These are phyloP conservation scores for Trichoderma pleuroti DNA, from an alignment of 2,329 filamentous ascomycete species.

Conservation along the genomic window DNA sequence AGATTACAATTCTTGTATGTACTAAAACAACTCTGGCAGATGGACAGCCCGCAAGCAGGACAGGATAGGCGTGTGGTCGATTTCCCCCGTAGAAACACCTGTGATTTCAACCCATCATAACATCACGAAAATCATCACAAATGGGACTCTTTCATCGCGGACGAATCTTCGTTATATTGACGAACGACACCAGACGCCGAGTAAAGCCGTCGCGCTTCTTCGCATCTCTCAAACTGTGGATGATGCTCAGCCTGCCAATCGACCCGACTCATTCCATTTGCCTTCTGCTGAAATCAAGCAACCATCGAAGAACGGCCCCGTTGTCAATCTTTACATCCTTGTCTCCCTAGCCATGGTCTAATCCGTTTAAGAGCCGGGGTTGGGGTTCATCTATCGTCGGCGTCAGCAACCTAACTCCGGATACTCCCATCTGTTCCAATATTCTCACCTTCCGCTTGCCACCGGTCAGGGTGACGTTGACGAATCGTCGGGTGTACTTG, in stretches of 20 bases:
- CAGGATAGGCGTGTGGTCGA: background rate
- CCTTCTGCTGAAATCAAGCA: conserved; percentile 31
- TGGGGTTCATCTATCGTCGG: conserved; percentile 72
- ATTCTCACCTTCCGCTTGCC: conserved; percentile 91
- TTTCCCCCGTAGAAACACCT: background rate
- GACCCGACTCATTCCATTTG: conserved; percentile 37
- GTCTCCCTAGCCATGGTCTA: conserved; percentile 25
- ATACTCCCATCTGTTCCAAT: background rate
- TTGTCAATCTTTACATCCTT: conserved; percentile 31
- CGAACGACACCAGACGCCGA: conserved; percentile 42
- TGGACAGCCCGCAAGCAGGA: background rate
- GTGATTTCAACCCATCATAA: background rate
- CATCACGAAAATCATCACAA: background rate
- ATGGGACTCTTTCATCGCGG: conserved; percentile 21
- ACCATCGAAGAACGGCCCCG: conserved; percentile 33
- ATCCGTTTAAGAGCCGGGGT: conserved; percentile 65
- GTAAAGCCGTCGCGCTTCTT: conserved; percentile 38
- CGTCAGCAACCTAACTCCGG: background rate
- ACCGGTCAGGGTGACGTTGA: conserved; percentile 95
- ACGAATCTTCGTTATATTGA: conserved; percentile 40
- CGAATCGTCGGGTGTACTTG: conserved; percentile 94
- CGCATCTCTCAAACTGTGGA: conserved; percentile 31
- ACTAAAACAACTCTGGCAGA: background rate
- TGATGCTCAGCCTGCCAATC: conserved; percentile 36
- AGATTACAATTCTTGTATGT: background rate